Conservation (phyloP, 768 basidiomycete species). For the Asterophora parasitica region DNA sequence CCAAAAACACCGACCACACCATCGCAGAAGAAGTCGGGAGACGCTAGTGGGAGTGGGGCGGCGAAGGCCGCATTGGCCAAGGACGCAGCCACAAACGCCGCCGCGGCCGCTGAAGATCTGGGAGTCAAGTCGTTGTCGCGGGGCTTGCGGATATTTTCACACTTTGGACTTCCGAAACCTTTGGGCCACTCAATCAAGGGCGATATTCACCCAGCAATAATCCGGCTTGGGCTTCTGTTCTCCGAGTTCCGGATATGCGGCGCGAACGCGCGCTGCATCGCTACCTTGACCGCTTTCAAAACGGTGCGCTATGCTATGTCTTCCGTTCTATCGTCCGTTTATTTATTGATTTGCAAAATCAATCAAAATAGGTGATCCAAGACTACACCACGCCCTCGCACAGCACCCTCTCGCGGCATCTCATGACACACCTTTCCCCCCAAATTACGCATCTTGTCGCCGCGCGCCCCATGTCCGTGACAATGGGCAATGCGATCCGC, state of each 20-base stretch:
- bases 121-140: conserved; percentile 43
- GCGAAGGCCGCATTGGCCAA: conserved; percentile 17
- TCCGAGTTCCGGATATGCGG: conserved; percentile 90
- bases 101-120: conserved; percentile 24
- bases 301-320: conserved; percentile 54
- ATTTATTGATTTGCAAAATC: conserved; percentile 2
- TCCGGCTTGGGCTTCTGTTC: conserved; percentile 85
- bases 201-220: conserved; percentile 86
- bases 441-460: conserved; percentile 89
- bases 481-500: conserved; percentile 92
- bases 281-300: conserved; percentile 87
- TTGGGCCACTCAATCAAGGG: conserved; percentile 57
- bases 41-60: conserved; percentile 18
- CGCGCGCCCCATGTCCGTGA: conserved; percentile 86
- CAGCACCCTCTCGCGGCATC: conserved; percentile 83
- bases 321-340: conserved; percentile 9
- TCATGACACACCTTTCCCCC: conserved; percentile 87
- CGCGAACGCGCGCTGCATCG: conserved; percentile 93
- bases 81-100: conserved; percentile 20
- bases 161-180: conserved; percentile 74
- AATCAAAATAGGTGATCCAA: conserved; percentile 67
- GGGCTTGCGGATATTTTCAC: conserved; percentile 79
- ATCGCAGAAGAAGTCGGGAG: conserved; percentile 30
- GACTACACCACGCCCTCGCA: conserved; percentile 85
- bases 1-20: conserved; percentile 25